phyloP scores from a whole-genome alignment of 1,284 basidiomycete species.

The Athelia psychrophila region DNA sequence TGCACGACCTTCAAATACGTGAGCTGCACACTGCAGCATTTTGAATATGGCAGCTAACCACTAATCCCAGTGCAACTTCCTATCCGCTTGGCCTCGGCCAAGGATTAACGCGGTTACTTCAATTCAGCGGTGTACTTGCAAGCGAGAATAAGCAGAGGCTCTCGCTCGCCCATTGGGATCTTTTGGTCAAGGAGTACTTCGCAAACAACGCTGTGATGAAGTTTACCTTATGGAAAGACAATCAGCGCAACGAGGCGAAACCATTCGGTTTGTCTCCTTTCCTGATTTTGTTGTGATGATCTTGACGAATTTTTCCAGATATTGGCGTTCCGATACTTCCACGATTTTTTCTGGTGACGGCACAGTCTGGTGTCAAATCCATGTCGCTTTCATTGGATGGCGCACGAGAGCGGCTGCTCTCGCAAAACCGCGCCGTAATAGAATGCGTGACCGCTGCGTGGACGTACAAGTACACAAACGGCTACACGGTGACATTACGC shows the following conservation, averaged over 20 bases:
- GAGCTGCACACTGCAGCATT: constrained; percentile 14
- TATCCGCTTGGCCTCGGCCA: constrained; percentile 50
- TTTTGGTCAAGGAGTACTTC: constrained; percentile 62
- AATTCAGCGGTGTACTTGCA: constrained; percentile 62
- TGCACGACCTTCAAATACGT: constrained; percentile 18
- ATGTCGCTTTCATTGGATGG: constrained; percentile 74
- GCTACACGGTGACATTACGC: constrained; percentile 69
- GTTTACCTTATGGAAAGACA: constrained; percentile 80
- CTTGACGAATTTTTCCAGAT: constrained; percentile 39
- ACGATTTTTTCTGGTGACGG: constrained; percentile 79
- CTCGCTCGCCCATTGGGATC: constrained; percentile 61
- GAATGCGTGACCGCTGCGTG: constrained; percentile 69
- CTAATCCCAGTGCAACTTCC: constrained; percentile 18
- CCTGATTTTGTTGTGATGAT: constrained; percentile 12
- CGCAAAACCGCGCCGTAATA: constrained; percentile 50
- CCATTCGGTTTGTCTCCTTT: constrained; percentile 59
- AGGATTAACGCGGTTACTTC: constrained; percentile 55
- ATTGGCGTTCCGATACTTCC: constrained; percentile 73
- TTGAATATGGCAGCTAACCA: constrained; percentile 2
- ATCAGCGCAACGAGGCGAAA: constrained; percentile 69
- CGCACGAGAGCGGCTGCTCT: constrained; percentile 56
- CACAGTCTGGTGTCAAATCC: constrained; percentile 74
- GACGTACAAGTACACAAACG: constrained; percentile 74
- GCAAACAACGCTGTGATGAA: constrained; percentile 63
- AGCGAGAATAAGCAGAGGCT: constrained; percentile 56